These are phyloP conservation scores for Acacia melanoxylon DNA, from an alignment of 306 rosid species.

Conservation along the genomic window DNA sequence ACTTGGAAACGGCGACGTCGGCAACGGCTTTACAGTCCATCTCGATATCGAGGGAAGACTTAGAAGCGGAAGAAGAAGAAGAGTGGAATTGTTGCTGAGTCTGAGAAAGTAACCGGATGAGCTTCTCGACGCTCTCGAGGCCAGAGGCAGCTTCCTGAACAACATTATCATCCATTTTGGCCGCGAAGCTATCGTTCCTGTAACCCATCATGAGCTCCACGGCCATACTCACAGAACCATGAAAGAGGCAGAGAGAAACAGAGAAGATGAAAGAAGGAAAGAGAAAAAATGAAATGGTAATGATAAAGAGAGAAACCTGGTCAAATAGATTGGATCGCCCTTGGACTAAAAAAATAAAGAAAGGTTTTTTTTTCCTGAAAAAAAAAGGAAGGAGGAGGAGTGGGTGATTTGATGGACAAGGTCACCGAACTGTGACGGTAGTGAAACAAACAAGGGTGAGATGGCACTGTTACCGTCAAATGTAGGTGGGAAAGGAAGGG, in stretches of 20 bases:
- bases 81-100: constrained; percentile 33
- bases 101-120: constrained; percentile 34
- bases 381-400: neutral
- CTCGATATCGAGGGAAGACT: constrained; percentile 43
- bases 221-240: constrained; percentile 54
- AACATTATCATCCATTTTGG: constrained; percentile 48
- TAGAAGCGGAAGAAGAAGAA: constrained; percentile 2
- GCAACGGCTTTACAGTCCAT: constrained; percentile 71
- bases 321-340: constrained; percentile 51
- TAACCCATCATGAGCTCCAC: constrained; percentile 50
- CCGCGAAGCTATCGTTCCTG: constrained; percentile 17
- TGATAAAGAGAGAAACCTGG: constrained; percentile 46
- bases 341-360: neutral
- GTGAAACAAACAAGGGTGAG: neutral
- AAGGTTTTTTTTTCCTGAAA: neutral
- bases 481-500: constrained; percentile 38
- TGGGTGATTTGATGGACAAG: constrained; percentile 43
- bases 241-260: neutral
- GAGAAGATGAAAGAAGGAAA: neutral
- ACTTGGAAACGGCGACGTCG: constrained; percentile 79
- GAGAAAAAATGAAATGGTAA: neutral
- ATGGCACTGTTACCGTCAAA: constrained; percentile 44
- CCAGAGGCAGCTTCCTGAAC: constrained; percentile 75
- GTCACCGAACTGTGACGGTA: constrained; percentile 62
- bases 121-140: constrained; percentile 60